Conservation (phyloP, 768 basidiomycete species). For the Tylopilus balloui region DNA sequence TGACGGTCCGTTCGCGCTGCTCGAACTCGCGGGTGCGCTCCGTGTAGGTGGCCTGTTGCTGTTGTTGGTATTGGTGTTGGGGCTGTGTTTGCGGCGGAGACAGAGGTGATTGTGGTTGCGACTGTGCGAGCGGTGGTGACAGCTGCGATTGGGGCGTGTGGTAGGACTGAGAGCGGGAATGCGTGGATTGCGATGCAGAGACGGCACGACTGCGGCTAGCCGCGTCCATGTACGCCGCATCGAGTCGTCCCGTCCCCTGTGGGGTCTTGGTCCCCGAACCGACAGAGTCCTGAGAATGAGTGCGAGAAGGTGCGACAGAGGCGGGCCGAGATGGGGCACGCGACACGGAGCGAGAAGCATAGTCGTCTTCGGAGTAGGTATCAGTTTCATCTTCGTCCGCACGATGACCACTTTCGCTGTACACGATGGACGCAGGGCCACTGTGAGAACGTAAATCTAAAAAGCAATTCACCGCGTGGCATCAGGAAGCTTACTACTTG, state of each 20-base stretch:
- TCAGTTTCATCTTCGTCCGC: slow-evolving; percentile 72
- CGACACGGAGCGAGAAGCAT: slow-evolving; percentile 30
- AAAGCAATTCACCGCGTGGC: not conserved
- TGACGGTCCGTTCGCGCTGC: slow-evolving; percentile 22
- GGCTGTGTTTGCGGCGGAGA: not conserved
- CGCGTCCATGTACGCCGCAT: slow-evolving; percentile 28
- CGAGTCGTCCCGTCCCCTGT: slow-evolving; percentile 26
- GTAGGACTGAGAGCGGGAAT: slow-evolving; percentile 14
- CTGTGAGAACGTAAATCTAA: slow-evolving; percentile 33
- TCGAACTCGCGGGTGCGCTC: slow-evolving; percentile 26
- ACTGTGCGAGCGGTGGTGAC: not conserved
- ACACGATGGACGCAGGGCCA: slow-evolving; percentile 76
- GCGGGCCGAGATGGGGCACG: slow-evolving; percentile 40
- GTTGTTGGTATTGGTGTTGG: not conserved
- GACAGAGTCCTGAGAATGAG: slow-evolving; percentile 47
- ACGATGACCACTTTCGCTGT: slow-evolving; percentile 74
- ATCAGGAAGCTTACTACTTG: slow-evolving; percentile 55
- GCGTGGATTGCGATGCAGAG: slow-evolving; percentile 18
- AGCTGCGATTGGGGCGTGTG: slow-evolving; percentile 13
- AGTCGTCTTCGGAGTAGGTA: slow-evolving; percentile 61
- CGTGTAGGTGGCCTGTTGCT: slow-evolving; percentile 19
- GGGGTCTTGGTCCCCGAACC: slow-evolving; percentile 31
- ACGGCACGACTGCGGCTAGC: slow-evolving; percentile 25
- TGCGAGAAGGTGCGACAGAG: slow-evolving; percentile 49
- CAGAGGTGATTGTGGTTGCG: not conserved